Evolutionary conservation across 352 stramenopile genomes (phyloP).

Genomic region (Globisporangium spinosum): DNA sequence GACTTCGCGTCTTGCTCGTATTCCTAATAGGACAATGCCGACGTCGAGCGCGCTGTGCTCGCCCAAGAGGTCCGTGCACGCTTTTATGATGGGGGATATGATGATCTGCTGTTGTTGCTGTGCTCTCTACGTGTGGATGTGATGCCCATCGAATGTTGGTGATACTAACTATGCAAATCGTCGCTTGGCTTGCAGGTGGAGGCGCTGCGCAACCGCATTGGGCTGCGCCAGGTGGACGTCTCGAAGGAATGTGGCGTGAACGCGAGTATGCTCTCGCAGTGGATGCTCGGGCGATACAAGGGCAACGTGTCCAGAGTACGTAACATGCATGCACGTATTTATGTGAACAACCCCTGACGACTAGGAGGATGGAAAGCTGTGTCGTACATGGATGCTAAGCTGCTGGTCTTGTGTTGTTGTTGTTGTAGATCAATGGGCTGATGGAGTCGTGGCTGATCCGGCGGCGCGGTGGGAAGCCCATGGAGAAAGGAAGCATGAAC

Average conservation of each 20-base stretch:
- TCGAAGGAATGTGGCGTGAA: conserved; percentile 86
- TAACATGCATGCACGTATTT: background rate
- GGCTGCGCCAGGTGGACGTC: conserved; percentile 76
- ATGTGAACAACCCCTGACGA: background rate
- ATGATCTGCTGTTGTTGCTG: background rate
- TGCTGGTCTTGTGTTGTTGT: background rate
- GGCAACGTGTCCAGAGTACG: conserved; percentile 74
- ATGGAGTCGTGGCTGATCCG: conserved; percentile 86
- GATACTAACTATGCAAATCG: background rate
- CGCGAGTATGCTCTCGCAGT: conserved; percentile 83
- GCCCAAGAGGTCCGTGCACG: conserved; percentile 51
- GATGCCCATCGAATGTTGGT: background rate
- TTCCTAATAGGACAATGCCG: conserved; percentile 69
- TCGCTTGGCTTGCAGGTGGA: conserved; percentile 46
- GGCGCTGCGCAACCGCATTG: conserved; percentile 62
- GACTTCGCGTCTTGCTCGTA: background rate
- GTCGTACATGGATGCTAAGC: background rate
- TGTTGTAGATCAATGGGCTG: conserved; percentile 67
- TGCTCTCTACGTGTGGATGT: background rate
- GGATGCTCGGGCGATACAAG: conserved; percentile 85
- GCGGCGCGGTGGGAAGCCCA: conserved; percentile 71
- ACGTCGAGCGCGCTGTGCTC: conserved; percentile 78
- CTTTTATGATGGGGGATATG: background rate
- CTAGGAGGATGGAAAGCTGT: background rate
- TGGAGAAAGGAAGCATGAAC: conserved; percentile 72